These are phyloP conservation scores for Penicillium maclennaniae DNA, from an alignment of 495 filamentous ascomycete genomes.

Conservation along the genomic window DNA sequence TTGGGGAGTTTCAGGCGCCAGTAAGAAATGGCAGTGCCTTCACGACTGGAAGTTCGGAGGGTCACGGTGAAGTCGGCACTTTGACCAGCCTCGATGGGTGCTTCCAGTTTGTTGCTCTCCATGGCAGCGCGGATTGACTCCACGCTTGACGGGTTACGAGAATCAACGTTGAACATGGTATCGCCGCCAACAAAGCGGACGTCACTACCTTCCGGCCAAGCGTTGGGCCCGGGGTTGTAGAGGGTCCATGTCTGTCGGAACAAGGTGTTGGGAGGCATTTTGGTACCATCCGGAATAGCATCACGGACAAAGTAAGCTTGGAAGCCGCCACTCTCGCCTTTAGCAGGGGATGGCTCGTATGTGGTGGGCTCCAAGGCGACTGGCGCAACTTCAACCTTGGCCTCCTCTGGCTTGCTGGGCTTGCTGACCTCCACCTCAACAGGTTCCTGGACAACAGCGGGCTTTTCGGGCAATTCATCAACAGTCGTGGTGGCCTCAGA, in stretches of 20 bases:
- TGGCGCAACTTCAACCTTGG: slow-evolving; percentile 16
- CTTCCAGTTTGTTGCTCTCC: slow-evolving; percentile 73
- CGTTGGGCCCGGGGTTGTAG: slow-evolving; percentile 69
- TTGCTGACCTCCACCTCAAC: slow-evolving; percentile 65
- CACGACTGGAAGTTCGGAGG: slow-evolving; percentile 70
- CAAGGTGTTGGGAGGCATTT: slow-evolving; percentile 58
- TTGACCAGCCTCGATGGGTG: slow-evolving; percentile 66
- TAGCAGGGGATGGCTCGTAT: background rate
- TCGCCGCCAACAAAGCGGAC: slow-evolving; percentile 92
- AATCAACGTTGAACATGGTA: slow-evolving; percentile 86
- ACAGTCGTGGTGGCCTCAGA: slow-evolving; percentile 53
- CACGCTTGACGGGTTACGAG: slow-evolving; percentile 68
- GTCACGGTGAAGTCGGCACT: slow-evolving; percentile 76
- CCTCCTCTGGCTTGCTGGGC: slow-evolving; percentile 41
- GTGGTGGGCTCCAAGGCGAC: background rate
- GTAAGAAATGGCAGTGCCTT: slow-evolving; percentile 82
- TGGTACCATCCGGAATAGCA: slow-evolving; percentile 71
- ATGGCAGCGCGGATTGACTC: slow-evolving; percentile 66
- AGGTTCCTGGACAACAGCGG: slow-evolving; percentile 6
- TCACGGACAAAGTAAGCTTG: slow-evolving; percentile 78
- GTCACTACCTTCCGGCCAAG: slow-evolving; percentile 87
- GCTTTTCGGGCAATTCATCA: slow-evolving; percentile 51
- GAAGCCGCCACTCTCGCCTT: slow-evolving; percentile 29
- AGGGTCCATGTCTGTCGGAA: slow-evolving; percentile 94
- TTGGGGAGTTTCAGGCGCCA: slow-evolving; percentile 88